Conservation (phyloP, 2,329 filamentous ascomycete species). For the Verticillium dahliae region DNA sequence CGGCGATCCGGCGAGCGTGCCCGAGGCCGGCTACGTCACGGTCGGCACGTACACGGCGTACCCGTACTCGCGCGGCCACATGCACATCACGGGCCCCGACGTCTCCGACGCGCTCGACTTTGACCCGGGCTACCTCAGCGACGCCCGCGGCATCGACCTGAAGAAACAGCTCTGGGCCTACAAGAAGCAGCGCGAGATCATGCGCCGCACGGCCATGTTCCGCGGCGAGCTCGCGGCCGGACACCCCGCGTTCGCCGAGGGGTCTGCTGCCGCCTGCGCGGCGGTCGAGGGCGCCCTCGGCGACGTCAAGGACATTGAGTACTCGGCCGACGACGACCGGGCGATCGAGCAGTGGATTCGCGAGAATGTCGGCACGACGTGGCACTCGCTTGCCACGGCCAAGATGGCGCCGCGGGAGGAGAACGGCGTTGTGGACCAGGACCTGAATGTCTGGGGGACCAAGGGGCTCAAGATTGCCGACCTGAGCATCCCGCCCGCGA, state of each 20-base stretch:
- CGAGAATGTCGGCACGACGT: slow-evolving; percentile 32
- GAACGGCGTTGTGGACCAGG: slow-evolving; percentile 33
- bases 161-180: slow-evolving; percentile 59
- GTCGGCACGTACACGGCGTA: slow-evolving; percentile 48
- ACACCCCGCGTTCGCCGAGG: slow-evolving; percentile 36
- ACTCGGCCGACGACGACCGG: slow-evolving; percentile 42
- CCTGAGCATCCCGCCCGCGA: slow-evolving; percentile 27
- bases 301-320: slow-evolving; percentile 33
- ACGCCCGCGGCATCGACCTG: slow-evolving; percentile 44
- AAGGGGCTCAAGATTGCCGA: slow-evolving; percentile 33
- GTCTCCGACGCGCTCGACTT: slow-evolving; percentile 37
- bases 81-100: slow-evolving; percentile 41
- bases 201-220: slow-evolving; percentile 49
- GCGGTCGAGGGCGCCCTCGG: slow-evolving; percentile 33
- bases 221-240: slow-evolving; percentile 34
- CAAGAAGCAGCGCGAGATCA: slow-evolving; percentile 58
- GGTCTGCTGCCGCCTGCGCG: slow-evolving; percentile 36
- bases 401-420: slow-evolving; percentile 35
- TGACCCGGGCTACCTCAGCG: slow-evolving; percentile 42
- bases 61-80: slow-evolving; percentile 51
- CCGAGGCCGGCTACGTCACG: slow-evolving; percentile 40
- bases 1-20: slow-evolving; percentile 28
- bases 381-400: slow-evolving; percentile 39
- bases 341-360: slow-evolving; percentile 38
- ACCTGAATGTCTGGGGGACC: slow-evolving; percentile 35